These are phyloP conservation scores for Paracorniculantispora psalliotae DNA, from an alignment of 2,329 filamentous ascomycete species.

Conservation along the genomic window DNA sequence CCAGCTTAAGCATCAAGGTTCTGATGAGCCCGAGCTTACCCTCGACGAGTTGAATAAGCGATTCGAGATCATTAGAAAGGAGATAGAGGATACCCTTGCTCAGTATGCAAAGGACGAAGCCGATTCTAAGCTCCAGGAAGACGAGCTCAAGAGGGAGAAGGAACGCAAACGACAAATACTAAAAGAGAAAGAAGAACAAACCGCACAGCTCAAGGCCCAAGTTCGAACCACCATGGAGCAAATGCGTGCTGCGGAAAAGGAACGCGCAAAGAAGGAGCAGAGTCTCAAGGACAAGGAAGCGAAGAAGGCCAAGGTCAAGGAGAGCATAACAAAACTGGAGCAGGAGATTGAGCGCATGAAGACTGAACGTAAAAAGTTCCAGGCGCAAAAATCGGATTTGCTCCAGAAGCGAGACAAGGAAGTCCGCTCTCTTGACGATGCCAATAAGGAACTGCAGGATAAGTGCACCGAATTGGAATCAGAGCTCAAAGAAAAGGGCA, in stretches of 20 bases:
- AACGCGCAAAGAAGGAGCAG: slow-evolving; percentile 73
- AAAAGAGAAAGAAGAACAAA: slow-evolving; percentile 88
- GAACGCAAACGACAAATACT: slow-evolving; percentile 72
- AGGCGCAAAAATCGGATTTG: slow-evolving; percentile 47
- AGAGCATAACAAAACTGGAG: slow-evolving; percentile 65
- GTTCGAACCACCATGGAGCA: slow-evolving; percentile 74
- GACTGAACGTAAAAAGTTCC: slow-evolving; percentile 49
- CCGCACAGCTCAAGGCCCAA: slow-evolving; percentile 75
- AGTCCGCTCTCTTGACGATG: slow-evolving; percentile 45
- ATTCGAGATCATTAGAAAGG: slow-evolving; percentile 73
- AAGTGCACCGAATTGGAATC: slow-evolving; percentile 63
- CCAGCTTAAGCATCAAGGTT: slow-evolving; percentile 38
- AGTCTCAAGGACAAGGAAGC: slow-evolving; percentile 61
- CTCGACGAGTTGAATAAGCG: slow-evolving; percentile 75
- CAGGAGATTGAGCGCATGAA: slow-evolving; percentile 57
- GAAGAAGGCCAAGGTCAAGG: slow-evolving; percentile 64
- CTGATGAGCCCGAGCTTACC: slow-evolving; percentile 57
- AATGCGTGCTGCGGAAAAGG: slow-evolving; percentile 75
- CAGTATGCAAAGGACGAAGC: slow-evolving; percentile 68
- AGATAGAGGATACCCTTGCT: slow-evolving; percentile 73
- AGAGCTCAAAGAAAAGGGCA: slow-evolving; percentile 61
- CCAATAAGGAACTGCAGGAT: slow-evolving; percentile 59
- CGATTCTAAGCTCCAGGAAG: slow-evolving; percentile 61
- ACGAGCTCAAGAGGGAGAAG: slow-evolving; percentile 69
- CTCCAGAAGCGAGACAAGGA: slow-evolving; percentile 48